These are phyloP conservation scores for Coniella lustricola DNA, from an alignment of 2,329 filamentous ascomycete species.

Conservation along the genomic window DNA sequence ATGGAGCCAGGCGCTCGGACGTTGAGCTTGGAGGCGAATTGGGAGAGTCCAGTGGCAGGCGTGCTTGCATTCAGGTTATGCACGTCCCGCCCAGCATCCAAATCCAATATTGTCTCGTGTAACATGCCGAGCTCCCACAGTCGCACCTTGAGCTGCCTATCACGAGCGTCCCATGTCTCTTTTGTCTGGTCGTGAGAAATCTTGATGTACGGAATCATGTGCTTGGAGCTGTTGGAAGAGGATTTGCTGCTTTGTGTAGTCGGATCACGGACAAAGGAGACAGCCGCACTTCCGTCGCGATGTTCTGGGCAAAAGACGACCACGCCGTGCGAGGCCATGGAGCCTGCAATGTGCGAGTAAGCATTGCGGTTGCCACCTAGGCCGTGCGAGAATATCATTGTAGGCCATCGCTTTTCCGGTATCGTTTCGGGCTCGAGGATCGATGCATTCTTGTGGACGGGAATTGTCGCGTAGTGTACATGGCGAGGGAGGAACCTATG, in stretches of 20 bases:
- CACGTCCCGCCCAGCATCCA: slow-evolving; percentile 49
- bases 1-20: slow-evolving; percentile 66
- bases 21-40: slow-evolving; percentile 56
- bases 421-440: slow-evolving; percentile 43
- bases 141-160: slow-evolving; percentile 66
- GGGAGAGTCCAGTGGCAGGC: slow-evolving; percentile 41
- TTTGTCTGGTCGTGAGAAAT: slow-evolving; percentile 57
- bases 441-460: slow-evolving; percentile 63
- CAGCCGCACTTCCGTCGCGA: slow-evolving; percentile 70
- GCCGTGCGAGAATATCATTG: slow-evolving; percentile 81
- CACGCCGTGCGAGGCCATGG: slow-evolving; percentile 72
- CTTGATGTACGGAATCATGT: slow-evolving; percentile 39
- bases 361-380: slow-evolving; percentile 74
- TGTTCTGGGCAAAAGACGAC: slow-evolving; percentile 79
- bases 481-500: slow-evolving; percentile 60
- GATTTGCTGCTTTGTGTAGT: slow-evolving; percentile 36
- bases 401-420: slow-evolving; percentile 59
- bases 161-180: slow-evolving; percentile 59
- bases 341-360: slow-evolving; percentile 76
- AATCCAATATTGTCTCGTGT: slow-evolving; percentile 58
- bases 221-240: slow-evolving; percentile 27
- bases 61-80: slow-evolving; percentile 47
- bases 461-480: slow-evolving; percentile 66
- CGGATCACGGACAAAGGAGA: slow-evolving; percentile 63
- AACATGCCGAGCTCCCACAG: slow-evolving; percentile 72